These are phyloP conservation scores for Amanita thiersii DNA, from an alignment of 768 basidiomycete species.

Conservation along the genomic window DNA sequence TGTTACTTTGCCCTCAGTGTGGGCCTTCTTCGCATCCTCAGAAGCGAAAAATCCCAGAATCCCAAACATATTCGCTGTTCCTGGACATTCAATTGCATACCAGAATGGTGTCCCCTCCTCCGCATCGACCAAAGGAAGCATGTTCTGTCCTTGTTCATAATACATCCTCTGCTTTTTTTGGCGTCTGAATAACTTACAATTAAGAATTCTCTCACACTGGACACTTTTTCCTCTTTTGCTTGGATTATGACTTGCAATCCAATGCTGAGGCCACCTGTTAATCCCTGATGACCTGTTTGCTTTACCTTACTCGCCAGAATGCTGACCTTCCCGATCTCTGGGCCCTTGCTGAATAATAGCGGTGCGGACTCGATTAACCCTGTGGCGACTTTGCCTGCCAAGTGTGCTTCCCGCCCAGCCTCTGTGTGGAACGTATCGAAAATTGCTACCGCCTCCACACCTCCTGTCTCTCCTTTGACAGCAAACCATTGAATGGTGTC, in stretches of 20 bases:
- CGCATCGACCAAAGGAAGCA: slow-evolving; percentile 23
- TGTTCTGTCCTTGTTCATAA: slow-evolving; percentile 15
- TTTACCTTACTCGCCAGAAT: slow-evolving; percentile 25
- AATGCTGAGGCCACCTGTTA: slow-evolving; percentile 18
- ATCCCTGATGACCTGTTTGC: slow-evolving; percentile 10
- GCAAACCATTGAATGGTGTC: slow-evolving; percentile 31
- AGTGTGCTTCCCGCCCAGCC: slow-evolving; percentile 24
- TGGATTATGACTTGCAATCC: slow-evolving; percentile 25
- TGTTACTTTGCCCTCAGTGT: slow-evolving; percentile 26
- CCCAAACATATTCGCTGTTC: slow-evolving; percentile 24
- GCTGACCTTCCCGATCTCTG: slow-evolving; percentile 18
- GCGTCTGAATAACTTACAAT: slow-evolving; percentile 15
- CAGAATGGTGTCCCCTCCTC: slow-evolving; percentile 26
- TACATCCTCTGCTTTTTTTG: neutral
- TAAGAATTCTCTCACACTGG: slow-evolving; percentile 26
- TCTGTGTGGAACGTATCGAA: slow-evolving; percentile 31
- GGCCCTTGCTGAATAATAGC: slow-evolving; percentile 18
- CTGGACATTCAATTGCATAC: slow-evolving; percentile 30
- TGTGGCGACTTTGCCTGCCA: slow-evolving; percentile 24
- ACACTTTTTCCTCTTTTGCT: slow-evolving; percentile 27
- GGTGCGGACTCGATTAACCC: slow-evolving; percentile 24
- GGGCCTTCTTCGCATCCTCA: slow-evolving; percentile 23
- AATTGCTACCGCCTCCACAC: slow-evolving; percentile 22
- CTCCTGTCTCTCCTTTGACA: slow-evolving; percentile 18
- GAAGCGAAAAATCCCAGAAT: slow-evolving; percentile 28